Conservation (phyloP, 345 rosid species). For the Citrus sp. region DNA sequence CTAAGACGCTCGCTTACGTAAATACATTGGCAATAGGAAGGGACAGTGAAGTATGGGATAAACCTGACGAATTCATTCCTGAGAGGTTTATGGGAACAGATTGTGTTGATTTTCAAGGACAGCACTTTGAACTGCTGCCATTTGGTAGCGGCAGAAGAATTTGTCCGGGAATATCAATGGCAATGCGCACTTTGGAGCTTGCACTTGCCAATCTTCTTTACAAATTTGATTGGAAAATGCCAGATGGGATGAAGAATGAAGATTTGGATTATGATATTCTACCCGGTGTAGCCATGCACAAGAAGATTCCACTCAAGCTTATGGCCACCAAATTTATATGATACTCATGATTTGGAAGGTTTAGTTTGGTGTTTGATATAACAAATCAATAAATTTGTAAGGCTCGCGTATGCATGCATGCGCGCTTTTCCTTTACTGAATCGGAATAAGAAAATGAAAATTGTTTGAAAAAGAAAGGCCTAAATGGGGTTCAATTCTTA, state of each 20-base stretch:
- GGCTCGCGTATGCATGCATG: too few relatives aligned
- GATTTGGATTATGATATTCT: slow-evolving; percentile 12
- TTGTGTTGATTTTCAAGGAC: slow-evolving; percentile 17
- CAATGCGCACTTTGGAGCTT: slow-evolving; percentile 7
- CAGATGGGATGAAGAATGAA: slow-evolving; percentile 9
- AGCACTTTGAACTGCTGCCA: slow-evolving; percentile 23
- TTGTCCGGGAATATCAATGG: slow-evolving; percentile 27
- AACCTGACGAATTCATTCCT: slow-evolving; percentile 14
- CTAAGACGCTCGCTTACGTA: slow-evolving; percentile 18
- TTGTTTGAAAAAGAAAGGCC: too few relatives aligned
- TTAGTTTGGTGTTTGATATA: too few relatives aligned
- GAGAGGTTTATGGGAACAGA: slow-evolving; percentile 26
- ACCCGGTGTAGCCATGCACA: slow-evolving; percentile 15
- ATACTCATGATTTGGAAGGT: neutral
- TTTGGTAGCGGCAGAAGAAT: slow-evolving; percentile 35
- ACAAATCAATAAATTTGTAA: too few relatives aligned
- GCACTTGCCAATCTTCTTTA: slow-evolving; percentile 23
- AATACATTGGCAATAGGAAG: slow-evolving; percentile 34
- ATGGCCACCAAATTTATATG: neutral
- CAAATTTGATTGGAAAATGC: slow-evolving; percentile 26
- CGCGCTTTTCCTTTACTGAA: too few relatives aligned
- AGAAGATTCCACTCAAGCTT: slow-evolving; percentile 17
- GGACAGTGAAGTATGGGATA: slow-evolving; percentile 27
- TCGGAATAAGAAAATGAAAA: too few relatives aligned
- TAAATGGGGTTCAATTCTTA: too few relatives aligned